A percentile compares a stretch with the other conserved stretches of the same genome.
These are phyloP conservation scores for Sugiyamaella qingdaonensis DNA, from an alignment of 805 yeast species.

Conservation along the genomic window DNA sequence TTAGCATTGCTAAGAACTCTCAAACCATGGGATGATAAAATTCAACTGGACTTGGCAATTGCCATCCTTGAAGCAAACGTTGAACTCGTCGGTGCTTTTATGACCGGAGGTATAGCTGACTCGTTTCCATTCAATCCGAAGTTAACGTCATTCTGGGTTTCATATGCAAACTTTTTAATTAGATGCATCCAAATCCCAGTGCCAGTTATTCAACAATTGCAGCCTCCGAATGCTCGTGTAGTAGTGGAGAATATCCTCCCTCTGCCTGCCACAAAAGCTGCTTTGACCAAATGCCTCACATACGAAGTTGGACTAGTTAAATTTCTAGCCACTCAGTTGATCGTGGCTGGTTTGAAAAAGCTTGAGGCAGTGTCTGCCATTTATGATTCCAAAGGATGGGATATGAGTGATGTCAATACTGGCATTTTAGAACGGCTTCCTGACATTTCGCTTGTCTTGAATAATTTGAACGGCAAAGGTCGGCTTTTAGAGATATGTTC, in stretches of 20 bases:
- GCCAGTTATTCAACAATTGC: conserved; percentile 35
- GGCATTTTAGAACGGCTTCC: conserved; percentile 33
- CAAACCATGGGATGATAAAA: conserved; percentile 76
- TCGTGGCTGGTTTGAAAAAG: conserved; percentile 52
- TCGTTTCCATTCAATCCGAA: conserved; percentile 64
- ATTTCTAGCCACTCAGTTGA: conserved; percentile 60
- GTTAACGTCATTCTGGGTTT: conserved; percentile 76
- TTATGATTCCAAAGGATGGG: conserved; percentile 42
- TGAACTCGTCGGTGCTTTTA: conserved; percentile 70
- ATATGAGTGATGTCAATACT: conserved; percentile 34
- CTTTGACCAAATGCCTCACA: conserved; percentile 56
- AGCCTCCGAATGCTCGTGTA: conserved; percentile 34
- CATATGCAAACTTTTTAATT: conserved; percentile 59
- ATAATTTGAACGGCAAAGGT: neutral
- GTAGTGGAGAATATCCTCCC: conserved; percentile 62
- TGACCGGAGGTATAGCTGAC: conserved; percentile 20
- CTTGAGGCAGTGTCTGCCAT: conserved; percentile 39
- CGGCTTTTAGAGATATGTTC: neutral
- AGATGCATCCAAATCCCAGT: conserved; percentile 55
- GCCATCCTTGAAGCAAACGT: conserved; percentile 51
- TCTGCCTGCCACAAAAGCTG: conserved; percentile 52
- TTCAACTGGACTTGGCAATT: conserved; percentile 54
- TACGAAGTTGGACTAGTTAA: conserved; percentile 48
- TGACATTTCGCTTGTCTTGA: neutral
- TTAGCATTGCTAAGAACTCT: conserved; percentile 58